These are phyloP conservation scores for Globisporangium camurandrum DNA, from an alignment of 352 stramenopile species.

Conservation along the genomic window DNA sequence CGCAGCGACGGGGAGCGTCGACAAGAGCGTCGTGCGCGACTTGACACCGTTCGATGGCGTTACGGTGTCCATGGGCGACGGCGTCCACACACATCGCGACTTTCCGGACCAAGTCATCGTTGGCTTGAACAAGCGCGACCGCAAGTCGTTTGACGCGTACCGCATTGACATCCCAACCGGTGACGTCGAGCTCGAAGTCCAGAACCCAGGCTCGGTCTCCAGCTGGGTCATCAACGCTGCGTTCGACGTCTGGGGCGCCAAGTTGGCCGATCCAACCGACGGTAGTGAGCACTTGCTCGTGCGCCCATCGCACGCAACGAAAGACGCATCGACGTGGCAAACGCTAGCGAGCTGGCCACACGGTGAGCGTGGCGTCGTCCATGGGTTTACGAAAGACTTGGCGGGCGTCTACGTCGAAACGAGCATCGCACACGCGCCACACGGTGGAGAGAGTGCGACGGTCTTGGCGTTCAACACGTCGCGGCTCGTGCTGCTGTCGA, in stretches of 20 bases:
- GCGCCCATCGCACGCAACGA: slow-evolving; percentile 11
- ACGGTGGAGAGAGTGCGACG: slow-evolving; percentile 4
- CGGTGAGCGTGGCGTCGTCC: slow-evolving; percentile 19
- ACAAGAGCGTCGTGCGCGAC: slow-evolving; percentile 22
- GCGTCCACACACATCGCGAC: slow-evolving; percentile 17
- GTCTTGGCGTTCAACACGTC: slow-evolving; percentile 32
- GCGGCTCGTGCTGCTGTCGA: slow-evolving; percentile 32
- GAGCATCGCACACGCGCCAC: slow-evolving; percentile 20
- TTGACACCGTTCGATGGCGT: slow-evolving; percentile 26
- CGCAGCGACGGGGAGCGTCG: slow-evolving; percentile 10
- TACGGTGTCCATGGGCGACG: slow-evolving; percentile 18
- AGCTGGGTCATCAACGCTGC: slow-evolving; percentile 21
- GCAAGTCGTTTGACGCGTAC: slow-evolving; percentile 23
- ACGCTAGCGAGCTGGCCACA: slow-evolving; percentile 28
- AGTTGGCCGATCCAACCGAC: slow-evolving; percentile 9
- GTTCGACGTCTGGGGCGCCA: slow-evolving; percentile 20
- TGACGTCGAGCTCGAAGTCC: slow-evolving; percentile 15
- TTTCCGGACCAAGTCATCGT: slow-evolving; percentile 29
- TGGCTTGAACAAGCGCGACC: slow-evolving; percentile 27
- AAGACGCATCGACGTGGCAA: slow-evolving; percentile 20
- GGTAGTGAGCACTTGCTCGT: slow-evolving; percentile 23
- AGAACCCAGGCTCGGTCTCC: slow-evolving; percentile 25
- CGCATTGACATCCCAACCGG: slow-evolving; percentile 23
- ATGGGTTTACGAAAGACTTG: slow-evolving; percentile 22
- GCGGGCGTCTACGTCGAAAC: slow-evolving; percentile 28